These are phyloP conservation scores for Leptographium lundbergii DNA, from an alignment of 2,329 filamentous ascomycete species.

Conservation along the genomic window DNA sequence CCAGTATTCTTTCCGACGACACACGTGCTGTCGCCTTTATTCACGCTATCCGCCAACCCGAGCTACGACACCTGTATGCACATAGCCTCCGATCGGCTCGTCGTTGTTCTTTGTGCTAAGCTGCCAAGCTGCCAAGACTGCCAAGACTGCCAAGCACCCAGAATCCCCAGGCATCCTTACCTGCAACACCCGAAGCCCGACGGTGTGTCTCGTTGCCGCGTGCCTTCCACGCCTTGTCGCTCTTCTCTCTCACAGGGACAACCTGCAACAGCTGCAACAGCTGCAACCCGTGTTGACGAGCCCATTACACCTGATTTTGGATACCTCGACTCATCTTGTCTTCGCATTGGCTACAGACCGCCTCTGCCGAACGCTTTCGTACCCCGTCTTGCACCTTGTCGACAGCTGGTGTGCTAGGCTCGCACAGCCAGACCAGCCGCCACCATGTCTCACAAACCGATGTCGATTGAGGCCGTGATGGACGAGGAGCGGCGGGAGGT, in stretches of 20 bases:
- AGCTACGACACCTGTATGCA: not conserved
- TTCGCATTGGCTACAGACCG: not conserved
- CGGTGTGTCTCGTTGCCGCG: not conserved
- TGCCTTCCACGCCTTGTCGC: not conserved
- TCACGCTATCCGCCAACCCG: not conserved
- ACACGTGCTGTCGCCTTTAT: not conserved
- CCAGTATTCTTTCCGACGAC: not conserved
- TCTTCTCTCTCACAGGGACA: not conserved
- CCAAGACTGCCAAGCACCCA: slow-evolving; percentile 1
- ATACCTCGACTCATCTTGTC: not conserved
- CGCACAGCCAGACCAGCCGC: not conserved
- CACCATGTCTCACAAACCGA: slow-evolving; percentile 30
- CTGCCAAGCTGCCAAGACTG: slow-evolving; percentile 4
- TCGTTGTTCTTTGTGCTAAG: slow-evolving; percentile 1
- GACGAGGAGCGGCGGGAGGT: slow-evolving; percentile 69
- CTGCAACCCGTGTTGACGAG: not conserved
- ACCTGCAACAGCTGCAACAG: not conserved
- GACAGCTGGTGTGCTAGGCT: no score
- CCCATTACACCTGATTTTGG: not conserved
- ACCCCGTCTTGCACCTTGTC: not conserved
- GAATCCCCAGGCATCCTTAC: not conserved
- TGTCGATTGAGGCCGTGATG: slow-evolving; percentile 66
- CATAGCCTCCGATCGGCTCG: not conserved
- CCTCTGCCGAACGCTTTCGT: not conserved
- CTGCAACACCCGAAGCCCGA: not conserved